Conservation (phyloP, 352 stramenopile species). For the Phytopythium mirpurense region DNA sequence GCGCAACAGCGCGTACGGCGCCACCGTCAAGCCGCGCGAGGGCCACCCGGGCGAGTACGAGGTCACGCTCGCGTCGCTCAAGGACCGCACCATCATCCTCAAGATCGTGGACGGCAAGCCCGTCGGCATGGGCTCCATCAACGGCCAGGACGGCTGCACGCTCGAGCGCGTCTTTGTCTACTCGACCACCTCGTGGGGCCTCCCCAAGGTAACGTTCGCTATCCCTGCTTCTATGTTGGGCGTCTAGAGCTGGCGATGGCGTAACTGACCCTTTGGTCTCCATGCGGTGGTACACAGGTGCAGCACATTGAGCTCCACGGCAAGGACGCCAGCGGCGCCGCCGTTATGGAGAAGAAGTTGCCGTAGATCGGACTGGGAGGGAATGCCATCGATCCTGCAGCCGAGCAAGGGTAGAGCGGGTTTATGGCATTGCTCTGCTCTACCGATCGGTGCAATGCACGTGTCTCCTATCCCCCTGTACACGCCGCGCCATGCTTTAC, state of each 20-base stretch:
- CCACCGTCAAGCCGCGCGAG: slow-evolving; percentile 59
- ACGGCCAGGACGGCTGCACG: slow-evolving; percentile 61
- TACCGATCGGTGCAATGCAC: too few relatives aligned
- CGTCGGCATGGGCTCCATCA: slow-evolving; percentile 63
- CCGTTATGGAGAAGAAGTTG: slow-evolving; percentile 84
- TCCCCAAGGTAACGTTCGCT: slow-evolving; percentile 79
- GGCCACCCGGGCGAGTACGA: slow-evolving; percentile 71
- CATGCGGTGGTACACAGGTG: slow-evolving; percentile 37
- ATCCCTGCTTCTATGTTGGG: too few relatives aligned
- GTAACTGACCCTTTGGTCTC: too few relatives aligned
- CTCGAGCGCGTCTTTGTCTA: slow-evolving; percentile 81
- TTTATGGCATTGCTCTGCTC: not conserved
- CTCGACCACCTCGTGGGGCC: slow-evolving; percentile 82
- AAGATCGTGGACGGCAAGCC: slow-evolving; percentile 73
- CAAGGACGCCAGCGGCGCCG: slow-evolving; percentile 52
- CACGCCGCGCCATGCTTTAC: too few relatives aligned
- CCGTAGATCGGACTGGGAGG: too few relatives aligned
- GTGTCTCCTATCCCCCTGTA: too few relatives aligned
- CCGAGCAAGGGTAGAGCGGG: not conserved
- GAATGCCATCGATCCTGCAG: too few relatives aligned
- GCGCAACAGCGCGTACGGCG: slow-evolving; percentile 80
- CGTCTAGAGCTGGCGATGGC: too few relatives aligned
- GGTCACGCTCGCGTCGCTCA: slow-evolving; percentile 73
- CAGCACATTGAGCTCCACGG: slow-evolving; percentile 88
- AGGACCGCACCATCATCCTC: slow-evolving; percentile 76